Conservation (phyloP, 2,329 filamentous ascomycete species). For the Acarospora socialis region DNA sequence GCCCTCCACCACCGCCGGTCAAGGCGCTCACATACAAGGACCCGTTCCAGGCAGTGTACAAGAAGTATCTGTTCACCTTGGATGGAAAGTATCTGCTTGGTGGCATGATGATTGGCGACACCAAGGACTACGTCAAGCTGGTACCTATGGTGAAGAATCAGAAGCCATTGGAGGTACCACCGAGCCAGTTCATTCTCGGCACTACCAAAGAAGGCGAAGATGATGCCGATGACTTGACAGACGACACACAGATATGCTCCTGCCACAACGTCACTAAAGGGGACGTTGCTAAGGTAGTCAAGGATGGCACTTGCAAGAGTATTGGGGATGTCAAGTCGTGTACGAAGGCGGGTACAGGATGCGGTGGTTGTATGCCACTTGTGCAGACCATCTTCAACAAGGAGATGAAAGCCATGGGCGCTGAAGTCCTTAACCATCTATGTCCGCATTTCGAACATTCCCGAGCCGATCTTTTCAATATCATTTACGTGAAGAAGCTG, state of each 20-base stretch:
- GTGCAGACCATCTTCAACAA: conserved; percentile 84
- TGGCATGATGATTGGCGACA: conserved; percentile 97
- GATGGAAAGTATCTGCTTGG: conserved; percentile 83
- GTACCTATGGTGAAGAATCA: conserved; percentile 77
- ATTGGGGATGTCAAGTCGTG: conserved; percentile 74
- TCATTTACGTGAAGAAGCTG: conserved; percentile 67
- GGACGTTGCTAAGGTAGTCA: conserved; percentile 57
- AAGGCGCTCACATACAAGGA: conserved; percentile 82
- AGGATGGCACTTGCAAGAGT: conserved; percentile 66
- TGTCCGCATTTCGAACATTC: conserved; percentile 76
- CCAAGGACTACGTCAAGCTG: conserved; percentile 76
- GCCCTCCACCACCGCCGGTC: conserved; percentile 45
- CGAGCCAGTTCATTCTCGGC: conserved; percentile 71
- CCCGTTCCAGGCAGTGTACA: conserved; percentile 77
- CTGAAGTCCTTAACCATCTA: conserved; percentile 74
- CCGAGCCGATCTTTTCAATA: conserved; percentile 78
- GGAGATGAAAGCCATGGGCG: conserved; percentile 70
- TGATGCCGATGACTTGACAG: conserved; percentile 59
- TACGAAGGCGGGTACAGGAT: conserved; percentile 84
- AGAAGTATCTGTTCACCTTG: conserved; percentile 81
- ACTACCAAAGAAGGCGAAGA: conserved; percentile 61
- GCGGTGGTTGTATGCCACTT: conserved; percentile 78
- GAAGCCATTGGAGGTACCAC: conserved; percentile 62
- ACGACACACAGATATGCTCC: conserved; percentile 81
- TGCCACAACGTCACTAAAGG: conserved; percentile 88